Percentiles rank a stretch among this genome's conserved stretches.
Evolutionary conservation across 352 stramenopile genomes (phyloP).

Genomic region (Phytophthora parvispora): DNA sequence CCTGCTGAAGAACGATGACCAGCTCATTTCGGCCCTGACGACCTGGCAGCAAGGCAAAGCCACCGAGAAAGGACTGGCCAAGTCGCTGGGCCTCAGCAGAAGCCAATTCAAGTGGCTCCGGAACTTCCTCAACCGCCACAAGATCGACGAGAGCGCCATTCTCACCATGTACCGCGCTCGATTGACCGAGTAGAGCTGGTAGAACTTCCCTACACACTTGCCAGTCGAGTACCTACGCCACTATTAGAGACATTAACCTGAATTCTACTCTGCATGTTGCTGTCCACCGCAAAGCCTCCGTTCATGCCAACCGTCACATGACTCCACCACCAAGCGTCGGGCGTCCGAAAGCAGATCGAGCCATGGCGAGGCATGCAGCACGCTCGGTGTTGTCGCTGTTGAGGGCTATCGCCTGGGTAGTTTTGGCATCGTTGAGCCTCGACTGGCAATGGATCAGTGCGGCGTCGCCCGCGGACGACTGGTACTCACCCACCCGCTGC

Average conservation of each 20-base stretch:
- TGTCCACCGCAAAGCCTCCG: neutral
- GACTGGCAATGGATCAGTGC: neutral
- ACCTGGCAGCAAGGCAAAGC: neutral
- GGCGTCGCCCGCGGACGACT: slow-evolving; percentile 46
- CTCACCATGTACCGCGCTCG: slow-evolving; percentile 4
- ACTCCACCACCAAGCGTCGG: slow-evolving; percentile 3
- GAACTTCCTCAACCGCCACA: slow-evolving; percentile 1
- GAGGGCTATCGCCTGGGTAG: neutral
- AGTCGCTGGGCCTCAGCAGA: slow-evolving; percentile 9
- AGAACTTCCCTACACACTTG: neutral
- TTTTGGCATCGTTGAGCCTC: slow-evolving; percentile 3
- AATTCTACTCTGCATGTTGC: neutral
- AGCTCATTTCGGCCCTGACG: neutral
- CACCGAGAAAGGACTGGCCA: neutral
- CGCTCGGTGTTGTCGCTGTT: too few relatives aligned
- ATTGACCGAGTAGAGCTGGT: neutral
- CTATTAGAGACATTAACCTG: neutral
- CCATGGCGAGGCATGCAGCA: neutral
- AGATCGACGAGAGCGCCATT: neutral
- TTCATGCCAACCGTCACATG: neutral
- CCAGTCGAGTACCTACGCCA: neutral
- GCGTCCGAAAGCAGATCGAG: neutral
- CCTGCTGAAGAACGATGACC: neutral
- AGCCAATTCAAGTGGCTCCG: neutral
- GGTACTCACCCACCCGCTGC: slow-evolving; percentile 73